phyloP scores from a whole-genome alignment of 345 rosid genomes.

The Melastoma malabathricum region DNA sequence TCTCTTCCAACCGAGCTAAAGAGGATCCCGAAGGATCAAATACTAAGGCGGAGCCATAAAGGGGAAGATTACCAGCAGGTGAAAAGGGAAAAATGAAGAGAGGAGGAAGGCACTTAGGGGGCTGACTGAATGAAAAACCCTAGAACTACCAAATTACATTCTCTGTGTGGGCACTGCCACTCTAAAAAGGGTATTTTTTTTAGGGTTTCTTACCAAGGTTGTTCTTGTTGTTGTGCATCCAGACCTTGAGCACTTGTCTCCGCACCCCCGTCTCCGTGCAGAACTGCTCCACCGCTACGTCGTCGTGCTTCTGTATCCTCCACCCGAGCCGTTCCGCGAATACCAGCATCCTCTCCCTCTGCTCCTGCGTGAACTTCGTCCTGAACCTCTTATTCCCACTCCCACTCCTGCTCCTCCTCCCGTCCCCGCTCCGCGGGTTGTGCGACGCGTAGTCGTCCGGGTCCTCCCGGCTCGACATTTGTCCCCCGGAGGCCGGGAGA shows the following conservation, averaged over 20 bases:
- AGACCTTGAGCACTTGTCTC: constrained; percentile 84
- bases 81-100: no score
- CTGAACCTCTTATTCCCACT: constrained; percentile 49
- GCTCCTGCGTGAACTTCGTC: constrained; percentile 74
- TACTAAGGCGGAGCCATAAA: no score
- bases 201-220: constrained; percentile 94
- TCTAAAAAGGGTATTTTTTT: no score
- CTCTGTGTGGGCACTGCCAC: no score
- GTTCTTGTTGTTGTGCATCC: constrained; percentile 99
- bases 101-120: no score
- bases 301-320: constrained; percentile 87
- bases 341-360: constrained; percentile 71
- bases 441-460: constrained; percentile 64
- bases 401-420: constrained; percentile 14
- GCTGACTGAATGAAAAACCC: no score
- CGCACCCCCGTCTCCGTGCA: constrained; percentile 56
- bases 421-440: constrained; percentile 71
- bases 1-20: no score
- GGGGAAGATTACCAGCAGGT: no score
- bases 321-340: constrained; percentile 82
- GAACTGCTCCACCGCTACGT: constrained; percentile 66
- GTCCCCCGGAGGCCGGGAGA: constrained; percentile 34
- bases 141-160: no score
- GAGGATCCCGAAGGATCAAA: no score
- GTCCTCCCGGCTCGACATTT: constrained; percentile 30